These are phyloP conservation scores for Trichosanthes cucumerina DNA, from an alignment of 306 rosid genomes.

Conservation along the genomic window DNA sequence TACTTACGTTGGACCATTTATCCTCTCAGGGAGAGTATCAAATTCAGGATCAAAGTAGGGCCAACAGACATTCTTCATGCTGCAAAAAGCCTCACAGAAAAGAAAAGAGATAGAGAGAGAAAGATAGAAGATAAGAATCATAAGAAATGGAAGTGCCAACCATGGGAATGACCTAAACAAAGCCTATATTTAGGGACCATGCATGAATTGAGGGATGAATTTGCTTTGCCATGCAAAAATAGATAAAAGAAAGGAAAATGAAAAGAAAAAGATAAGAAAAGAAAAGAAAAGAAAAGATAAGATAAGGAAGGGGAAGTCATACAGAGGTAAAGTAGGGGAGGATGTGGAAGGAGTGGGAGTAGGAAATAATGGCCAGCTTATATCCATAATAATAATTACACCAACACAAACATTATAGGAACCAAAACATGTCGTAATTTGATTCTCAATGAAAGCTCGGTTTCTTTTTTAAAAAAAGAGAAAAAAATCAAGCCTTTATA, in stretches of 20 bases:
- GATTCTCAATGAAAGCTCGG: too few species aligned
- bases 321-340: neutral
- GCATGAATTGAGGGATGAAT: neutral
- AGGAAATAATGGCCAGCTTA: neutral
- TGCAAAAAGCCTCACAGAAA: conserved; percentile 15
- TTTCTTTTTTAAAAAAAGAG: neutral
- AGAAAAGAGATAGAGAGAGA: neutral
- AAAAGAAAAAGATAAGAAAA: neutral
- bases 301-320: neutral
- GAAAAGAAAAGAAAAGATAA: neutral
- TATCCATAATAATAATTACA: neutral
- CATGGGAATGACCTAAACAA: neutral
- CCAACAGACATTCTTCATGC: conserved; percentile 50
- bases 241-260: neutral
- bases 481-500: neutral
- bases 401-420: neutral
- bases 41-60: conserved; percentile 79
- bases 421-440: neutral
- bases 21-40: conserved; percentile 47
- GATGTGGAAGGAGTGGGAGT: neutral
- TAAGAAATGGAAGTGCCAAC: neutral
- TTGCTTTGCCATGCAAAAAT: conserved; percentile 2
- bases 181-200: neutral
- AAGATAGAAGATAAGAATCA: neutral
- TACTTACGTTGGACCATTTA: conserved; percentile 61